phyloP scores from a whole-genome alignment of 768 basidiomycete species.

The Tricholoma bakamatsutake region DNA sequence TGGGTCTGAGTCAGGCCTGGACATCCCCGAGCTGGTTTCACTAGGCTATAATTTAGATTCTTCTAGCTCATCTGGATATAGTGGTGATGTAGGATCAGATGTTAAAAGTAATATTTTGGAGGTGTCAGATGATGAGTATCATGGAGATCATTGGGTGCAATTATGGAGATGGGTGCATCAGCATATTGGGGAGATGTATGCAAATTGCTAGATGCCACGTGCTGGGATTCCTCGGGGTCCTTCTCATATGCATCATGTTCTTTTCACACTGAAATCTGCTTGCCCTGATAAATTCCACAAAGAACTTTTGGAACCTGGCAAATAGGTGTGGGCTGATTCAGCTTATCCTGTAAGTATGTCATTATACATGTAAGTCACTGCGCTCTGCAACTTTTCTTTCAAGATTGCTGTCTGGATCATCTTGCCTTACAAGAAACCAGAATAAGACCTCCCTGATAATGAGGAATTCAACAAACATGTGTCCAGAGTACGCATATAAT shows the following conservation, averaged over 20 bases:
- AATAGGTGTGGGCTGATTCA: conserved; percentile 34
- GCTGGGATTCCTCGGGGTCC: too few species aligned
- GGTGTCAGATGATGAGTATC: too few species aligned
- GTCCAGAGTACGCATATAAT: neutral
- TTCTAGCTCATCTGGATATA: too few species aligned
- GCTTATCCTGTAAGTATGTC: conserved; percentile 28
- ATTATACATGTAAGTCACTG: neutral
- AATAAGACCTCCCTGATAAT: neutral
- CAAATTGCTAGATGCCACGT: too few species aligned
- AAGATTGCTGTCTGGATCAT: conserved; percentile 2
- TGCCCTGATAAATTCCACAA: neutral
- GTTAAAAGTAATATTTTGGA: too few species aligned
- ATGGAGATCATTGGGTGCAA: too few species aligned
- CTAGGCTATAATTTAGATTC: too few species aligned
- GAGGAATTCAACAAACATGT: neutral
- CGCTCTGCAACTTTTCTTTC: neutral
- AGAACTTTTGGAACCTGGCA: neutral
- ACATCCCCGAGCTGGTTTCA: too few species aligned
- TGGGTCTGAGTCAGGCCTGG: too few species aligned
- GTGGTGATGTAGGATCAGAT: too few species aligned
- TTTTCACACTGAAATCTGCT: neutral
- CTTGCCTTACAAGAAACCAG: neutral
- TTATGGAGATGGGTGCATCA: neutral
- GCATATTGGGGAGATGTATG: too few species aligned
- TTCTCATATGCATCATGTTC: too few species aligned